These are phyloP conservation scores for Zizania latifolia DNA, from an alignment of 176 grass and related monocot species.

Conservation along the genomic window DNA sequence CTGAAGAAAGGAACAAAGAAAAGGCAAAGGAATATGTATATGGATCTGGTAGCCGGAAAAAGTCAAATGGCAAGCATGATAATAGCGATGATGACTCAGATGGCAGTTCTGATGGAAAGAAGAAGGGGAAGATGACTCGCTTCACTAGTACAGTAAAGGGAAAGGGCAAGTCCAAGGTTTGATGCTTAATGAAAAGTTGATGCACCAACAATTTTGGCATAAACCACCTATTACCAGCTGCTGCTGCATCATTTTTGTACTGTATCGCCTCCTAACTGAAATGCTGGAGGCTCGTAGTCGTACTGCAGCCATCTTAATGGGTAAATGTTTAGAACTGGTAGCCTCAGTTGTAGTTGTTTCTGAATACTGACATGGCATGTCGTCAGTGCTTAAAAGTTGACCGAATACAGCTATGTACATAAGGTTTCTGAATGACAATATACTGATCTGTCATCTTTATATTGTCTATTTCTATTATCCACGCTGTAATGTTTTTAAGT, in stretches of 20 bases:
- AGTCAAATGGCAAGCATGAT: slow-evolving; percentile 46
- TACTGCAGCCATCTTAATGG: neutral
- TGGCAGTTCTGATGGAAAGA: slow-evolving; percentile 44
- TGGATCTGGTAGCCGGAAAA: slow-evolving; percentile 42
- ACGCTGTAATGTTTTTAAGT: neutral
- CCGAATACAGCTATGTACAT: neutral
- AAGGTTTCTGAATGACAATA: neutral
- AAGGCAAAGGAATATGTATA: slow-evolving; percentile 69
- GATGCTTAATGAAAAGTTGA: neutral
- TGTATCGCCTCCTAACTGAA: neutral
- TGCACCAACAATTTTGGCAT: slow-evolving; percentile 4
- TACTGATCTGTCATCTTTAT: neutral
- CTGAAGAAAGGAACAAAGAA: slow-evolving; percentile 35
- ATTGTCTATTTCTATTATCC: neutral
- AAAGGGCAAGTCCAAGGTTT: slow-evolving; percentile 53
- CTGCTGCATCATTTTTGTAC: neutral
- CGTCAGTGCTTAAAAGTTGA: neutral
- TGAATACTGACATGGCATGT: neutral
- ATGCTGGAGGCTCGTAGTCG: neutral
- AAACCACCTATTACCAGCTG: neutral
- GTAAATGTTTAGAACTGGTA: neutral
- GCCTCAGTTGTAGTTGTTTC: neutral
- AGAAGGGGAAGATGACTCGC: slow-evolving; percentile 38
- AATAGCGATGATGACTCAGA: slow-evolving; percentile 53
- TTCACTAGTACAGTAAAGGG: slow-evolving; percentile 43